phyloP scores from a whole-genome alignment of 768 basidiomycete species.

The Tylopilus vinaceipallidus region DNA sequence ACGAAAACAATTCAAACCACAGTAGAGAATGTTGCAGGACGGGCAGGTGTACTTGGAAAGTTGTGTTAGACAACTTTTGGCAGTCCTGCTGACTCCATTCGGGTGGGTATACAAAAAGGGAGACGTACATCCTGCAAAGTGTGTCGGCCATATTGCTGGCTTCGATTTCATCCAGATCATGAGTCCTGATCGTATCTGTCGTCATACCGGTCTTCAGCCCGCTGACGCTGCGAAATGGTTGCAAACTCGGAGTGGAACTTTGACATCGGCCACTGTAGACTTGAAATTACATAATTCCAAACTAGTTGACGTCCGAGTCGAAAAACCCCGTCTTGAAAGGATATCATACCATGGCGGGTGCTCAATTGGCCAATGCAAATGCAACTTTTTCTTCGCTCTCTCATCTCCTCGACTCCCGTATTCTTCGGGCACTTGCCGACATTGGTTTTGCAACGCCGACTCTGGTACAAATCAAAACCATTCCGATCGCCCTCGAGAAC shows the following conservation, averaged over 20 bases:
- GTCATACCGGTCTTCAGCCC: conserved; percentile 12
- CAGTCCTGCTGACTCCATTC: background rate
- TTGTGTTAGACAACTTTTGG: conserved; percentile 66
- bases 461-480: conserved; percentile 86
- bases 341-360: too few species aligned
- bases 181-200: conserved; percentile 15
- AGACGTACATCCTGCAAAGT: conserved; percentile 46
- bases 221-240: too few species aligned
- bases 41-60: conserved; percentile 82
- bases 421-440: conserved; percentile 88
- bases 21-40: conserved; percentile 77
- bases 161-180: conserved; percentile 11
- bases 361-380: conserved; percentile 47
- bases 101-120: background rate
- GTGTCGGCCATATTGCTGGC: conserved; percentile 6
- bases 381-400: conserved; percentile 61
- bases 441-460: conserved; percentile 90
- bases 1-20: conserved; percentile 77
- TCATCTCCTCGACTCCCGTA: conserved; percentile 76
- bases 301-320: too few species aligned
- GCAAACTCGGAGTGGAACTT: too few species aligned
- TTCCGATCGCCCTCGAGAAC: conserved; percentile 87
- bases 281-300: too few species aligned
- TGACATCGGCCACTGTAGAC: too few species aligned
- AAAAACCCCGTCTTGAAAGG: too few species aligned